A percentile compares a stretch with the other conserved stretches of the same genome.
Conservation (phyloP, 495 filamentous ascomycete genomes). For the Neurospora intermedia region DNA sequence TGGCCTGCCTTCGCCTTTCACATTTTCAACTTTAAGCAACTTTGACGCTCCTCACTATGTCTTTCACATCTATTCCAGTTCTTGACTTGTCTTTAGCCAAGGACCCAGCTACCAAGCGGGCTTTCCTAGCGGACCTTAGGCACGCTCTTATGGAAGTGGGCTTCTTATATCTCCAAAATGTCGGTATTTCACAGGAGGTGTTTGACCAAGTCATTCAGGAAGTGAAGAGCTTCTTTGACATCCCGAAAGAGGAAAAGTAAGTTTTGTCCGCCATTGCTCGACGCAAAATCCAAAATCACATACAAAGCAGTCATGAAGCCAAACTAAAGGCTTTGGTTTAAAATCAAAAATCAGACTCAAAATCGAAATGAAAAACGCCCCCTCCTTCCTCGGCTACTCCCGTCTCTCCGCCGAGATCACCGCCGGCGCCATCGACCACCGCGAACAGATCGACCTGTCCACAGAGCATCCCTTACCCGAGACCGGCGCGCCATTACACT, state of each 20-base stretch:
- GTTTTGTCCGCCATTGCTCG: not conserved
- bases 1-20: not conserved
- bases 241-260: conserved; percentile 69
- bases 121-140: conserved; percentile 62
- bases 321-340: not conserved
- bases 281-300: not conserved
- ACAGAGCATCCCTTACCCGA: conserved; percentile 60
- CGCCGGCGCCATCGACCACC: conserved; percentile 49
- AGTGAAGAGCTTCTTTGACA: conserved; percentile 66
- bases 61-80: conserved; percentile 70
- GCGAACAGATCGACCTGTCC: conserved; percentile 88
- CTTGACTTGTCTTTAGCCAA: conserved; percentile 62
- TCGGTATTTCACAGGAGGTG: conserved; percentile 58
- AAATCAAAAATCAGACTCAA: conserved; percentile 40
- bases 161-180: conserved; percentile 84
- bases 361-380: conserved; percentile 84
- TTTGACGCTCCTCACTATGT: conserved; percentile 24
- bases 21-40: not conserved
- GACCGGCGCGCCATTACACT: conserved; percentile 56
- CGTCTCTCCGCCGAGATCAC: conserved; percentile 53
- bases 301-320: not conserved
- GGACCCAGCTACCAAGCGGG: conserved; percentile 56
- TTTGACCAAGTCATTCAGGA: conserved; percentile 58
- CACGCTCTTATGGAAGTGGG: conserved; percentile 82
- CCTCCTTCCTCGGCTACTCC: conserved; percentile 52